Evolutionary conservation across 495 filamentous ascomycete species (phyloP), one percentile per base, ranked within the genome.

Genomic region (Penicillium dipodomyicola): DNA sequence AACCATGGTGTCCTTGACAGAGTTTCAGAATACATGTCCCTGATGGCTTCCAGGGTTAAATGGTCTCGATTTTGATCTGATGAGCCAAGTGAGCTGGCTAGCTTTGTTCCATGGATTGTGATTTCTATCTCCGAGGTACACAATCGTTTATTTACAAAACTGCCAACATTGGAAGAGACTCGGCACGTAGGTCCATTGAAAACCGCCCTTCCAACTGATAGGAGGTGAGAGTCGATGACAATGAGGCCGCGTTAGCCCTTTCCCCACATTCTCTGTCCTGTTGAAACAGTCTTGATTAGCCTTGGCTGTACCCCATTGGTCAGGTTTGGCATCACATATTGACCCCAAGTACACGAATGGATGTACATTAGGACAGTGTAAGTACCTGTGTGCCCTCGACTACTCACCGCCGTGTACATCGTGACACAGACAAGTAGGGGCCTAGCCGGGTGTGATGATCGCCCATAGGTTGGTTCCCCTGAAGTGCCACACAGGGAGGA

Each of bases 341-440:
- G 29, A 5, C 14, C 33, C 40, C 30, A 40, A 54, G 52, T 54
- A 54, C 52, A 12, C 7, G 7, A 6, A 39, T 37, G 47, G 20
- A n/a, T 27, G 14, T 47, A 37, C 39, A 47, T 8, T 7, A 17
- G n/a, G n/a, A 3, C 33, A 2, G 14, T 27, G 2, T 15, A 35
- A 43, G 30, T 44, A 54, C 12, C 12, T 33, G 20, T 54, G 52
- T 54, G 17, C 52, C 29, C 14, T 23, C 19, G 10, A 17, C 2
- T 54, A 54, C 52, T 35, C 51, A 3, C 19, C 14, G 8, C 41
- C 4, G 41, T 46, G 52, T 54, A 54, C 20, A 54, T 37, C n/a
- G 20, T 39, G 20, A 54, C 41, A 45, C 22, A 32, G 29, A 43
- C 27, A 35, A 22, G 32, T 44, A 44, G 30, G 40, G 48, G 52